Evolutionary conservation across 2,329 filamentous ascomycete genomes (phyloP).

Genomic region (Calonectria henricotiae): DNA sequence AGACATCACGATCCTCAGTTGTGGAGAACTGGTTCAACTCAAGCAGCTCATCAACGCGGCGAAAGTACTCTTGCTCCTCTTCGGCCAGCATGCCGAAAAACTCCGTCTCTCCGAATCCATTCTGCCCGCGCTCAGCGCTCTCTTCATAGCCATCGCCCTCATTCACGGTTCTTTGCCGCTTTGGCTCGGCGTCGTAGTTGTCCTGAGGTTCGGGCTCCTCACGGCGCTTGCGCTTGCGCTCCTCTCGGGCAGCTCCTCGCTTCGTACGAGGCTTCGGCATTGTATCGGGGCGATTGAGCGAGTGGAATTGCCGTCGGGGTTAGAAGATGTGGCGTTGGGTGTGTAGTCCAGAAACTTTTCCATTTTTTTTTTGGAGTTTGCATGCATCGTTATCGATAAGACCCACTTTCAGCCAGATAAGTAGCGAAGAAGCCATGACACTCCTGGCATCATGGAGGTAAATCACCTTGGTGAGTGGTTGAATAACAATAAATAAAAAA

Average conservation of each 20-base stretch:
- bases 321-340: constrained; percentile 41
- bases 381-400: constrained; percentile 45
- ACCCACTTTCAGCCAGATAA: neutral
- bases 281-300: constrained; percentile 40
- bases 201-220: constrained; percentile 51
- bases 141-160: constrained; percentile 48
- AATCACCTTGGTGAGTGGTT: neutral
- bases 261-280: constrained; percentile 66
- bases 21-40: constrained; percentile 90
- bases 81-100: constrained; percentile 96
- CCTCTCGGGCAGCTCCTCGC: constrained; percentile 59
- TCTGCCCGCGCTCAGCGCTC: constrained; percentile 48
- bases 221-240: constrained; percentile 61
- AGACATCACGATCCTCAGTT: constrained; percentile 79
- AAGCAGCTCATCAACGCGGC: constrained; percentile 89
- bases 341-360: constrained; percentile 43
- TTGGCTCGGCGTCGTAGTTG: constrained; percentile 46
- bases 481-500: neutral
- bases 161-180: constrained; percentile 50
- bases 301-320: constrained; percentile 19
- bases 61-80: constrained; percentile 96
- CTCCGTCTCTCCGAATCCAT: constrained; percentile 71
- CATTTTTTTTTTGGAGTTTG: constrained; percentile 34
- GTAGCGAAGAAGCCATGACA: neutral
- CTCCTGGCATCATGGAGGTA: neutral